Base-by-base conservation (phyloP, 2,329 filamentous ascomycete genomes). In the Cytospora leucostoma region DNA sequence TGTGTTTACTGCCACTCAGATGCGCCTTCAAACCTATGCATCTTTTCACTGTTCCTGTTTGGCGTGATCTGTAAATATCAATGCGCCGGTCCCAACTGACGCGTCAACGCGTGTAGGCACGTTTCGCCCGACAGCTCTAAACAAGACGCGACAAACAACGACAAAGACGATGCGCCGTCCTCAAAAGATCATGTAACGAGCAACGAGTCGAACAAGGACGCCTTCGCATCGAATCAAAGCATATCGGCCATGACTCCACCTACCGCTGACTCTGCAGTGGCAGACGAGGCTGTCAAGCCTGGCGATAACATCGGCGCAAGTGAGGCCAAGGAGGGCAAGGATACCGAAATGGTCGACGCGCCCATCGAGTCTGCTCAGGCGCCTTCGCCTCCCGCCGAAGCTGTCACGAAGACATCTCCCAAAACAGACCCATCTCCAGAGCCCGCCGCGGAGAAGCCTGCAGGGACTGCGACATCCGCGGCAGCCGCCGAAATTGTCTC, bases 261-360 rank as follows among this genome's bases (percentile, higher is more conserved):
- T 4, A 35, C 33, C 17, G 64, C 58, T 21, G 66, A 67, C 11
- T 32, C 58, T n/a, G 37, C 58, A 10, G 58, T 44, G 13, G 50
- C 62, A 10, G 44, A 56, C 19, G 58, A 56, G 37, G 32, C 60
- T 27, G 50, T 58, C 7, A 55, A 66, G 61, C 37, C 32, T 10
- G 38, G 57, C 49, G 58, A 52, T 50, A 53, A 62, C 6, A 56
- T 35, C 35, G 62, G n/a, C n/a, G 61, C 65, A 11, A 53, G 34
- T 21, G 60, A 64, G 44, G 49, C 51, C 32, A 53, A 52, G 50
- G 59, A 63, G 11, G 34, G 19, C 12, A 67, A 59, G 19, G 72
- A 73, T 60, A 68, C 69, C 19, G 69, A 73, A 8, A 77, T 75
- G 74, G 62, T 61, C 11, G 74, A 76, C 62, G 71, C 69, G 44